Base-by-base conservation (phyloP, 2,329 filamentous ascomycete genomes). In the Phialocephala subalpina region DNA sequence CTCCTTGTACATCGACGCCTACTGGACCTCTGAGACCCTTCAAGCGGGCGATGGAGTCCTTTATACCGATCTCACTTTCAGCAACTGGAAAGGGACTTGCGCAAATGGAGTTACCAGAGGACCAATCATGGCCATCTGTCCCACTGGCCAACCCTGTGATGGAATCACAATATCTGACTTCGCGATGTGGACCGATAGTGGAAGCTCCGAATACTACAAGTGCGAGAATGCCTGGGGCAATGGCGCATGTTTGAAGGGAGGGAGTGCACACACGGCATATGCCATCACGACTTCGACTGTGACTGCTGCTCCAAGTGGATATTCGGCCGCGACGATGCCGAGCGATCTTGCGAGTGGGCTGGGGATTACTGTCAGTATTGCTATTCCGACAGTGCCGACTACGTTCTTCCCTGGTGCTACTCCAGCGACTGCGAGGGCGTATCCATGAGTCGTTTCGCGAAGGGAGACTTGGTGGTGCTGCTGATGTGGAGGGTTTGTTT, bases 61-160 rank as follows among this genome's bases (percentile, higher is more conserved):
- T 64, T 81, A 86, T 53, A 78, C 70, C 70, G 84, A 86, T 76
- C 79, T 89, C 70, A 83, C 80, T 1, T 81, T 87, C 73, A 80
- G 74, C 36, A 84, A 85, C 75, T 89, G 86, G 86, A 83, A 82
- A 65, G 86, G 86, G 40, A 85, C 82, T 2, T 80, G 81, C 61
- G 74, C 78, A 2, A 77, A 87, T 67, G 86, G 86, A 20, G 74
- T 75, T 7, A 65, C 80, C 60, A 82, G 87, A 25, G 85, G 83
- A 0, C 86, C 86, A 1, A 79, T 89, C 70, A 83, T 84, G 65
- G 76, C 87, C 49, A 74, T 80, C 42, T 88, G 86, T 69, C 80
- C 84, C 0, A 78, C 82, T 63, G 77, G 72, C 1, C 81, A 80
- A 1, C 86, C 86, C 12, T 88, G 86, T 78, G 83, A 80, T 3